Conservation (phyloP, 208 protist genomes). For the Leishmania guyanensis region DNA sequence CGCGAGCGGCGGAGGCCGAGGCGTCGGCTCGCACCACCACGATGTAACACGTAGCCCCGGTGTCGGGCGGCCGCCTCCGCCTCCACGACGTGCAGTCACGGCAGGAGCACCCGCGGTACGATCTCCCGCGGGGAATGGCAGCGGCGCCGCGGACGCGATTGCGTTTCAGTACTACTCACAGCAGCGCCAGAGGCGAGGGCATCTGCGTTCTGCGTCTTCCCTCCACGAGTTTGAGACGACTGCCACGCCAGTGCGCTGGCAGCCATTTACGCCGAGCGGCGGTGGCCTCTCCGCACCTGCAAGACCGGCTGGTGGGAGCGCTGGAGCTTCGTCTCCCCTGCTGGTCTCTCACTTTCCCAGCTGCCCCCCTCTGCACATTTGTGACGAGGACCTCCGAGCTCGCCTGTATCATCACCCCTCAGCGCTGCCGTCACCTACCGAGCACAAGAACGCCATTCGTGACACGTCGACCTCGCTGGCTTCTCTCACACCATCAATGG, state of each 20-base stretch:
- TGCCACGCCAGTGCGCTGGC: background rate
- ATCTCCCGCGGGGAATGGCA: background rate
- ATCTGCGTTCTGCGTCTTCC: constrained; percentile 1
- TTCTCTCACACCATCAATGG: background rate
- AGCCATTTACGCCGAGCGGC: background rate
- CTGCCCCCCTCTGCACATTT: background rate
- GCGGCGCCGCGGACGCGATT: constrained; percentile 23
- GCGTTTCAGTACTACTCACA: constrained; percentile 33
- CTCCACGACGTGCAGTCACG: background rate
- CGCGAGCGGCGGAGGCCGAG: background rate
- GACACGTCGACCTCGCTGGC: constrained; percentile 13
- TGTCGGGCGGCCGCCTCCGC: background rate
- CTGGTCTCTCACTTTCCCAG: background rate
- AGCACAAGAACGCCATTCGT: background rate
- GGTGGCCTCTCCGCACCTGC: background rate
- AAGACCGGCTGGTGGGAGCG: background rate
- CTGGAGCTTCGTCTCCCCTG: background rate
- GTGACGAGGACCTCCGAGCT: background rate
- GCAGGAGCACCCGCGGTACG: background rate
- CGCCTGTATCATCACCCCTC: background rate
- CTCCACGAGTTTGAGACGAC: background rate
- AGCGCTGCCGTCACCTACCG: background rate
- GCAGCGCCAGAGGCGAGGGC: constrained; percentile 8
- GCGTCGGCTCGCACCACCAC: background rate
- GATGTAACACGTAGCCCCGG: background rate